Evolutionary conservation across 257 asterid species (phyloP).

Genomic region (Lavandula angustifolia): DNA sequence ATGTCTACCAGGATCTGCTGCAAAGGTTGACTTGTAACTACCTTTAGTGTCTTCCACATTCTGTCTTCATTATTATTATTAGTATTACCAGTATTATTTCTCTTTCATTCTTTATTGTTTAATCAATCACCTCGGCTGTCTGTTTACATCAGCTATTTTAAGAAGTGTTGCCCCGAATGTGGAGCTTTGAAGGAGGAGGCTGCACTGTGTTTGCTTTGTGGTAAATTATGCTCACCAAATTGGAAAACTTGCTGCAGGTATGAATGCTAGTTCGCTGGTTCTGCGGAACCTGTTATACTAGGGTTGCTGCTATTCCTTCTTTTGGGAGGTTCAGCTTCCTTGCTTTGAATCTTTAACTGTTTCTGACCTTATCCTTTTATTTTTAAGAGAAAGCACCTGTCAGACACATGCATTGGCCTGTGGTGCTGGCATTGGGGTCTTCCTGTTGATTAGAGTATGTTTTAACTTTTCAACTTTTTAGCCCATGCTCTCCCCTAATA

Average conservation of each 20-base stretch:
- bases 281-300: not conserved
- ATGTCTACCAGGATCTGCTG: constrained; percentile 83
- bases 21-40: constrained; percentile 60
- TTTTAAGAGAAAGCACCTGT: constrained; percentile 68
- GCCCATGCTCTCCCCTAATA: constrained; percentile 16
- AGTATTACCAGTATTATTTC: not conserved
- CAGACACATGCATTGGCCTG: constrained; percentile 79
- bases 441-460: constrained; percentile 84
- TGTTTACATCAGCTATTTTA: constrained; percentile 65
- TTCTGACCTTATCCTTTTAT: constrained; percentile 35
- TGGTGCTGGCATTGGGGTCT: constrained; percentile 97
- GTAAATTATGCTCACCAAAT: constrained; percentile 87
- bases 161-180: constrained; percentile 74
- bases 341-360: constrained; percentile 19
- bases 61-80: not conserved
- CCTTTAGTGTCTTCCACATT: constrained; percentile 14
- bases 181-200: constrained; percentile 75
- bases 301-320: not conserved
- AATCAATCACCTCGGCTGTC: constrained; percentile 24
- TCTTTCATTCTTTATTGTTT: not conserved
- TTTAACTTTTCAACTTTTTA: constrained; percentile 5
- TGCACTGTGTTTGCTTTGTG: constrained; percentile 88
- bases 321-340: not conserved
- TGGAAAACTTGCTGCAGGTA: constrained; percentile 97
- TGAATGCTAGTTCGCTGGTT: not conserved